These are phyloP conservation scores for Colletotrichum sp. DNA, from an alignment of 2,329 filamentous ascomycete species.

Conservation along the genomic window DNA sequence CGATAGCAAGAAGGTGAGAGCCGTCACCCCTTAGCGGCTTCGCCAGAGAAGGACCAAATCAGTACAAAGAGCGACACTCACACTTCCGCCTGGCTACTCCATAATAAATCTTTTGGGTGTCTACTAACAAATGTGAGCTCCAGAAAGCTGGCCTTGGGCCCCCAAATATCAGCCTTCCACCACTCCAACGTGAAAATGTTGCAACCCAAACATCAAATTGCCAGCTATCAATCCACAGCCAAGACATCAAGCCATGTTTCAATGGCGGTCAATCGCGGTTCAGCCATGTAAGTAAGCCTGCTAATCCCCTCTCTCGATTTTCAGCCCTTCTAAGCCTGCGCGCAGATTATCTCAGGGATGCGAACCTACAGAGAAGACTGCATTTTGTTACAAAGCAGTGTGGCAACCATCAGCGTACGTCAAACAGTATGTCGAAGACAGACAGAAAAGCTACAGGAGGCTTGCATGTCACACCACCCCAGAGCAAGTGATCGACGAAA, in stretches of 20 bases:
- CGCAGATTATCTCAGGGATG: background rate
- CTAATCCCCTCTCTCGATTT: rapidly evolving
- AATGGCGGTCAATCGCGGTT: background rate
- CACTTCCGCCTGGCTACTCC: background rate
- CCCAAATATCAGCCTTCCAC: background rate
- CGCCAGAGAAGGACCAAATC: background rate
- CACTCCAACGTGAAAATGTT: background rate
- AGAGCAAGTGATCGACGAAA: background rate
- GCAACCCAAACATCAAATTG: background rate
- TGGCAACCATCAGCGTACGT: background rate
- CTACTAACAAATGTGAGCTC: background rate
- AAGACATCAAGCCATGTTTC: background rate
- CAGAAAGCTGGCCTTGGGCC: background rate
- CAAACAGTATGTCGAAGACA: background rate
- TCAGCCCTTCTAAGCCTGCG: background rate
- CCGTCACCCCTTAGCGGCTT: background rate
- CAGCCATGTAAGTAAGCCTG: background rate
- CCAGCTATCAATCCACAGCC: background rate
- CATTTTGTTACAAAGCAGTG: background rate
- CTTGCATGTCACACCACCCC: background rate
- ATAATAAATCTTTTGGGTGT: background rate
- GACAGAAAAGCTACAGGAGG: background rate
- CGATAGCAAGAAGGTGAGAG: background rate
- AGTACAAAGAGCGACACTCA: background rate
- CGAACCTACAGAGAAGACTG: background rate